Percentiles rank a stretch among this genome's conserved stretches.
Evolutionary conservation across 768 basidiomycete genomes (phyloP).

Genomic region (Lactarius deliciosus): DNA sequence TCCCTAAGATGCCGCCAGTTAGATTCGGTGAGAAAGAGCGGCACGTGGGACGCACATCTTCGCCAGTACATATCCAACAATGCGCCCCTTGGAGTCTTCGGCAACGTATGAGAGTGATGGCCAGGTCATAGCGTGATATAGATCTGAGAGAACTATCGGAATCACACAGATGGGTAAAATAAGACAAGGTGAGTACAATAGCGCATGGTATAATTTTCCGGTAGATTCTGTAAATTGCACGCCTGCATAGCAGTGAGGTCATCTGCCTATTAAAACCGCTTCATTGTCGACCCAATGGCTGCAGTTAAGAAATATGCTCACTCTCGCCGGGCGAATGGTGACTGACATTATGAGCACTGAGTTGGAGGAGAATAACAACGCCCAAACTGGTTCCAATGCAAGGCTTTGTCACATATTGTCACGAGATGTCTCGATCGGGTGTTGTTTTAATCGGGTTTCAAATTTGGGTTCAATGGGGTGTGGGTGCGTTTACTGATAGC

Average conservation of each 20-base stretch:
- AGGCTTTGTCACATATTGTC: neutral
- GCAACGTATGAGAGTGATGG: constrained; percentile 92
- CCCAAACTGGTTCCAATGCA: no score
- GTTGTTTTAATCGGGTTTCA: no score
- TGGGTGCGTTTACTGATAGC: no score
- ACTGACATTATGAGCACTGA: constrained; percentile 34
- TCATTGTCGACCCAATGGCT: constrained; percentile 18
- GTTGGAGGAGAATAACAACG: neutral
- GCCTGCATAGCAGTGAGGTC: constrained; percentile 94
- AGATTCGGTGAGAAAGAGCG: neutral
- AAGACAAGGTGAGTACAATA: constrained; percentile 52
- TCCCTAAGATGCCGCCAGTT: constrained; percentile 50
- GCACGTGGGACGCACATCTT: constrained; percentile 66
- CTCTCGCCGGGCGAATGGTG: constrained; percentile 47
- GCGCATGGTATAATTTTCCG: constrained; percentile 86
- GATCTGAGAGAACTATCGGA: neutral
- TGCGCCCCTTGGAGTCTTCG: constrained; percentile 82
- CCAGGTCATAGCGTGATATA: constrained; percentile 62
- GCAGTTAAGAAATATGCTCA: constrained; percentile 27
- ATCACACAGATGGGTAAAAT: constrained; percentile 7
- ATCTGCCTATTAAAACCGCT: constrained; percentile 55
- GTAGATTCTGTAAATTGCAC: constrained; percentile 88
- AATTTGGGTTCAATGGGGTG: no score
- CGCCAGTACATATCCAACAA: constrained; percentile 94
- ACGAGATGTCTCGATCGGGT: no score